Base-by-base conservation (phyloP, 2,329 filamentous ascomycete genomes). In the Alternaria burnsii region DNA sequence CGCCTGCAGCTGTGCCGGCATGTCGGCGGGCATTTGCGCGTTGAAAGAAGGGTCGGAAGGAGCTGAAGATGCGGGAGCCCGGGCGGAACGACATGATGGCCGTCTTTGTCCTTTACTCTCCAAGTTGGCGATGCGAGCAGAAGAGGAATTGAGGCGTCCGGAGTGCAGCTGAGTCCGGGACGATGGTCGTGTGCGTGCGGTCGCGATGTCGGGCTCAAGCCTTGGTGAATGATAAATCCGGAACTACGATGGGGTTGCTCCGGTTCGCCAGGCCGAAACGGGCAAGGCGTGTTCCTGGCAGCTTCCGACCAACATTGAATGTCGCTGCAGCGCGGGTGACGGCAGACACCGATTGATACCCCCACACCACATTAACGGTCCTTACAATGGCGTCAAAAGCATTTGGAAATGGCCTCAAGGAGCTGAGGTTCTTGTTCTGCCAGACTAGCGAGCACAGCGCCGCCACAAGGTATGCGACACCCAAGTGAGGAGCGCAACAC, bases 371-470 rank as follows among this genome's bases (percentile, higher is more conserved):
- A 12, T 24, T n/a, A 43, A 22, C 44, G 38, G 32, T 53, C 52
- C 47, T 41, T 77, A 85, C 71, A 68, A 98, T 98, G 95, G 92
- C 93, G 71, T 85, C 87, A 82, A 97, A 95, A 86, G 92, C 89
- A 73, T 99, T 99, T 83, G 87, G 88, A 71, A 91, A 93, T 81
- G 84, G 88, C 69, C 86, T 99, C 79, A 97, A 93, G 86, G 95
- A 99, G 86, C 87, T 99, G 79, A 91, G 95, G 79, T 99, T 99
- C 84, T 87, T 97, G 74, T 94, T 98, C 84, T 98, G 95, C 85
- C 94, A 98, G 83, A 94, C 92, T 54, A 92, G 91, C 69, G 91
- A 97, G 79, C 89, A 93, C 78, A 97, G 94, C 85, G 91, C 92
- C 75, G 89, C 92, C 66, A 90, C 92, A 67, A 89, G 95, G 95